Conservation (phyloP, 1,284 basidiomycete species). For the Apiotrichum mycotoxinovorans region DNA sequence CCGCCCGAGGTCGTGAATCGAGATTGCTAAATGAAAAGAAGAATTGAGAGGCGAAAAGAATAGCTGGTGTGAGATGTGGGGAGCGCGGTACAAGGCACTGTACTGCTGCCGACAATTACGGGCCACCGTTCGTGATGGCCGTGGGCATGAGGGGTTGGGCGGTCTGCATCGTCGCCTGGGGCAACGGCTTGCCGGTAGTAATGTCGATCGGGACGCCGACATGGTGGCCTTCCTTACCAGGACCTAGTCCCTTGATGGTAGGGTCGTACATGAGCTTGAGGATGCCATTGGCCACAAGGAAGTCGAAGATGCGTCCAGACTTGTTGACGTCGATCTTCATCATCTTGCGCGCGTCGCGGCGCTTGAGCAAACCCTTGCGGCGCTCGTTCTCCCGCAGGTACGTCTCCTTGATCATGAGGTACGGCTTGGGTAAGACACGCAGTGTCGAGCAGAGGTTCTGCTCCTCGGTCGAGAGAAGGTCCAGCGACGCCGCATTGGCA, state of each 20-base stretch:
- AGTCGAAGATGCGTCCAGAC: constrained; percentile 83
- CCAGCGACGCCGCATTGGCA: constrained; percentile 76
- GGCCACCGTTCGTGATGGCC: constrained; percentile 5
- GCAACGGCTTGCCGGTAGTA: constrained; percentile 12
- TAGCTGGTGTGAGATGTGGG: too few relatives aligned
- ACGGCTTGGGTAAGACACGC: constrained; percentile 85
- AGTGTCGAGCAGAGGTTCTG: constrained; percentile 81
- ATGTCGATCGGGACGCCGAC: constrained; percentile 19
- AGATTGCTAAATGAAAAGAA: background rate
- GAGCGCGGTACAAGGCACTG: too few relatives aligned
- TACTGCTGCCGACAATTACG: background rate
- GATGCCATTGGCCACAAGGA: constrained; percentile 55
- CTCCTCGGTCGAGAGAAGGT: constrained; percentile 79
- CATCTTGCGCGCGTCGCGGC: constrained; percentile 75
- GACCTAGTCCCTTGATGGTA: constrained; percentile 27
- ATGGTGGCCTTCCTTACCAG: constrained; percentile 28
- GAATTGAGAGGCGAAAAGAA: background rate
- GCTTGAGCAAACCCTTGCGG: constrained; percentile 76
- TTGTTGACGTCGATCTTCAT: constrained; percentile 91
- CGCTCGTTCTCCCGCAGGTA: constrained; percentile 85
- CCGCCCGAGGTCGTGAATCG: background rate
- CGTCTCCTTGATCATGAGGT: constrained; percentile 86
- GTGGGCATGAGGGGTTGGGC: background rate
- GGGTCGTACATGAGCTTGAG: constrained; percentile 44
- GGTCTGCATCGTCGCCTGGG: background rate